A percentile compares a stretch with the other conserved stretches of the same genome.
Conservation (phyloP, 139 green algal species). For the Tetraselmis chui region DNA sequence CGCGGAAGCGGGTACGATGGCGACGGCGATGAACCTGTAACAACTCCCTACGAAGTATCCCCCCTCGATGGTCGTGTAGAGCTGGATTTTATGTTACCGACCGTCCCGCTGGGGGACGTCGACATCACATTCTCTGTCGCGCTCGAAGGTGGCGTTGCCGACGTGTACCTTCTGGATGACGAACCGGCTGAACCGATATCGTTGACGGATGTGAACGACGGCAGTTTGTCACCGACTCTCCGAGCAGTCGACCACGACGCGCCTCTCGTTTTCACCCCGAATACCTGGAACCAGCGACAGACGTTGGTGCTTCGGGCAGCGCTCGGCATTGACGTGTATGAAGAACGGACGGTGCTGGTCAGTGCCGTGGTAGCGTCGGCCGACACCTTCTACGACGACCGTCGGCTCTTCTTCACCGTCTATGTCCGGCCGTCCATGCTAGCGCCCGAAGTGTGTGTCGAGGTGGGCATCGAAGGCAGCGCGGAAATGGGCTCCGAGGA, state of each 20-base stretch:
- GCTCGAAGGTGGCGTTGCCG: not conserved
- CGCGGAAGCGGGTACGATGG: not conserved
- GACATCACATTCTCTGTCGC: not conserved
- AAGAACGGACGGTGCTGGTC: not conserved
- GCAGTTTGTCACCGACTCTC: not conserved
- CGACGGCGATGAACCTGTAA: not conserved
- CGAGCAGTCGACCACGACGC: not conserved
- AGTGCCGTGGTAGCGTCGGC: not conserved
- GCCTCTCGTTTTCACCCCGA: not conserved
- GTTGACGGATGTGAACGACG: no score
- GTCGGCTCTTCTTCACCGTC: not conserved
- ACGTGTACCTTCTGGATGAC: not conserved
- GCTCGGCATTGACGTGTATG: not conserved
- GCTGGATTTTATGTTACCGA: not conserved
- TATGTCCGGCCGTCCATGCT: not conserved
- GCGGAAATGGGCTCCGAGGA: not conserved
- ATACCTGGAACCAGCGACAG: not conserved
- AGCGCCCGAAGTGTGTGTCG: not conserved
- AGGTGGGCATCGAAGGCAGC: not conserved
- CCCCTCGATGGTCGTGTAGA: not conserved
- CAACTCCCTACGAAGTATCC: not conserved
- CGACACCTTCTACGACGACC: not conserved
- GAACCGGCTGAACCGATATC: no score
- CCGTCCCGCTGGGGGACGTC: not conserved
- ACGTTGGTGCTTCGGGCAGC: not conserved